Conservation (phyloP, 2,329 filamentous ascomycete genomes). For the Ceratocystis cubensis region DNA sequence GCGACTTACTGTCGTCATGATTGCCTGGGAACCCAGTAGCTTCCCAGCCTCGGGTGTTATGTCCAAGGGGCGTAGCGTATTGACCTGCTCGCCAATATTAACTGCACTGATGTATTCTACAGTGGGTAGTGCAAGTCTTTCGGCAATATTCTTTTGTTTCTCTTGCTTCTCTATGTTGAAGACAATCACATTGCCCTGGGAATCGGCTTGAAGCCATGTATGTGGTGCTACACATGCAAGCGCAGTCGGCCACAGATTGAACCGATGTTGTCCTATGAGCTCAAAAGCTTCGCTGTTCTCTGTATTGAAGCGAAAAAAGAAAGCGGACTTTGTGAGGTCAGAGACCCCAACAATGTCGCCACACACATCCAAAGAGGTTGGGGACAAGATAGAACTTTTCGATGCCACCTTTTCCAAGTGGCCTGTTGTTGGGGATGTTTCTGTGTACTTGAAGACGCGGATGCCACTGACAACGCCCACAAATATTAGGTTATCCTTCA, state of each 20-base stretch:
- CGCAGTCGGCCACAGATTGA: conserved; percentile 63
- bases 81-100: conserved; percentile 83
- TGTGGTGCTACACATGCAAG: conserved; percentile 38
- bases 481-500: conserved; percentile 65
- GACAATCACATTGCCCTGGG: conserved; percentile 75
- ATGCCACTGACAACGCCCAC: conserved; percentile 85
- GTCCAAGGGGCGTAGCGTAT: conserved; percentile 64
- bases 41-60: conserved; percentile 52
- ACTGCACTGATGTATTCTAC: conserved; percentile 53
- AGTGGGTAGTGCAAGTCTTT: conserved; percentile 34
- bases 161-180: conserved; percentile 65
- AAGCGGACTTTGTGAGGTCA: conserved; percentile 87
- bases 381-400: conserved; percentile 72
- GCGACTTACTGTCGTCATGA: conserved; percentile 67
- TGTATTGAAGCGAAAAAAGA: conserved; percentile 58
- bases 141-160: conserved; percentile 58
- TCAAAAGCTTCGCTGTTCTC: conserved; percentile 58
- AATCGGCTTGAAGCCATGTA: conserved; percentile 68
- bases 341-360: conserved; percentile 68
- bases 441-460: conserved; percentile 42
- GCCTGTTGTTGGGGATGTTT: conserved; percentile 43
- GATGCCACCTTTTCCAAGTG: conserved; percentile 58
- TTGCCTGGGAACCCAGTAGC: conserved; percentile 66
- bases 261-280: conserved; percentile 75
- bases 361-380: conserved; percentile 65